Evolutionary conservation across 306 rosid genomes (phyloP).

Genomic region (Vachellia pachyceras): DNA sequence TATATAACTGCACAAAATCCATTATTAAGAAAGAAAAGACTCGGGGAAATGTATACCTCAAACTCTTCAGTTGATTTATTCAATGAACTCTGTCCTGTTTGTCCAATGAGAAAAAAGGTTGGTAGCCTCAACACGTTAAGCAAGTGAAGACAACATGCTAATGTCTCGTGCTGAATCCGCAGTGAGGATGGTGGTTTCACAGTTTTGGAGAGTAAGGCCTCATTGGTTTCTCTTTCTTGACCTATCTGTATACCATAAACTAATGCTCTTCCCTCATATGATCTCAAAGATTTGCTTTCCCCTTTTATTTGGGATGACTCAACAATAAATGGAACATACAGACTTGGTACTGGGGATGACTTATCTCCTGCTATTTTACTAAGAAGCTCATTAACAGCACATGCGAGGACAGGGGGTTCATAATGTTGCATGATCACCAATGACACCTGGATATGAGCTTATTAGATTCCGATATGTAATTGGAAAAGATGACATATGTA

Average conservation of each 20-base stretch:
- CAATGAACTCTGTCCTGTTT: slow-evolving; percentile 42
- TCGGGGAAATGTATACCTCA: slow-evolving; percentile 53
- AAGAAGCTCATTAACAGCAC: slow-evolving; percentile 75
- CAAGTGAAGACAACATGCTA: slow-evolving; percentile 77
- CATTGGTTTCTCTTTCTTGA: slow-evolving; percentile 58
- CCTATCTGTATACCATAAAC: slow-evolving; percentile 62
- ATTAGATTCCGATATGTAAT: slow-evolving; percentile 23
- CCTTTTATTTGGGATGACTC: slow-evolving; percentile 67
- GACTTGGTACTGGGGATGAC: slow-evolving; percentile 54
- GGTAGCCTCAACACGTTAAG: slow-evolving; percentile 62
- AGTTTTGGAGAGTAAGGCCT: slow-evolving; percentile 49
- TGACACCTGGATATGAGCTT: slow-evolving; percentile 62
- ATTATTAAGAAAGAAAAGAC: slow-evolving; percentile 10
- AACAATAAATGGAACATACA: slow-evolving; percentile 65
- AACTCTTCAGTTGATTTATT: slow-evolving; percentile 49
- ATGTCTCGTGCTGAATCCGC: slow-evolving; percentile 64
- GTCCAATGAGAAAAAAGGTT: slow-evolving; percentile 64
- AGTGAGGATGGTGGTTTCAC: slow-evolving; percentile 56
- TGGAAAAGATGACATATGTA: background rate
- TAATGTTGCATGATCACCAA: slow-evolving; percentile 64
- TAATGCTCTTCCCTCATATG: slow-evolving; percentile 38
- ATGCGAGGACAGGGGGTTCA: no score
- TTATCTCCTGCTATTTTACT: slow-evolving; percentile 47
- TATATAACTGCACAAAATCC: background rate
- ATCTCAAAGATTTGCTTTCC: slow-evolving; percentile 47